phyloP scores from a whole-genome alignment of 2,329 filamentous ascomycete genomes.

The Colletotrichum ledebouriae region DNA sequence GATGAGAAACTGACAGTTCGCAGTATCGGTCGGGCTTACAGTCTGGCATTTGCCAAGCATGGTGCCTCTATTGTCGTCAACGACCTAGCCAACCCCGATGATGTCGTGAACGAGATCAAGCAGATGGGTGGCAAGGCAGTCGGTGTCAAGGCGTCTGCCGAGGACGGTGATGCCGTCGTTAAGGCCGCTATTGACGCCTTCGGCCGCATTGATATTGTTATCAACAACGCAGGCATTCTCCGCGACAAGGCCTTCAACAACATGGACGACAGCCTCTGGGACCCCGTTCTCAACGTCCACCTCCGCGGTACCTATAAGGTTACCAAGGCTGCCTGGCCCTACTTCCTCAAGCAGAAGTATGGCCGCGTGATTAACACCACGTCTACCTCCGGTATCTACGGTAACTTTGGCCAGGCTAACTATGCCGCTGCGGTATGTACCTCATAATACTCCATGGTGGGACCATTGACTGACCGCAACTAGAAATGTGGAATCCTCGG shows the following conservation, averaged over 20 bases:
- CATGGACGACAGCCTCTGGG: conserved; percentile 96
- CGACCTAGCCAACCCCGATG: conserved; percentile 92
- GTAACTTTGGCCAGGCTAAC: conserved; percentile 99
- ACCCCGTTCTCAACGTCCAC: conserved; percentile 92
- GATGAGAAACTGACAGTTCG: conserved; percentile 30
- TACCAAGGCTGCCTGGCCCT: conserved; percentile 97
- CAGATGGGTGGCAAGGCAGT: conserved; percentile 90
- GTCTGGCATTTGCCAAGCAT: conserved; percentile 85
- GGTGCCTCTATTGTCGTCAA: conserved; percentile 93
- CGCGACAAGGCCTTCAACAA: conserved; percentile 98
- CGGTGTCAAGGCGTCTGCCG: conserved; percentile 92
- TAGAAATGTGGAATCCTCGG: conserved; percentile 94
- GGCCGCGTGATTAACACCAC: conserved; percentile 97
- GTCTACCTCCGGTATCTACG: conserved; percentile 96
- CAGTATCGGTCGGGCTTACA: conserved; percentile 91
- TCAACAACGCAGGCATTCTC: conserved; percentile 99
- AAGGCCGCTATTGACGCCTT: conserved; percentile 94
- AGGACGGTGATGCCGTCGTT: conserved; percentile 91
- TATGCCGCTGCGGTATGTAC: conserved; percentile 86
- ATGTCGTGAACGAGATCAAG: conserved; percentile 92
- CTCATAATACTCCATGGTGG: neutral
- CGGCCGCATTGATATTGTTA: conserved; percentile 91
- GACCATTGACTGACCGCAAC: conserved; percentile 42
- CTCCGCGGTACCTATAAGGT: conserved; percentile 95
- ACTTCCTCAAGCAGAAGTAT: conserved; percentile 98